Percentiles rank a stretch among this genome's conserved stretches.
These are phyloP conservation scores for Penicillium arizonense DNA, from an alignment of 495 filamentous ascomycete genomes.

Conservation along the genomic window DNA sequence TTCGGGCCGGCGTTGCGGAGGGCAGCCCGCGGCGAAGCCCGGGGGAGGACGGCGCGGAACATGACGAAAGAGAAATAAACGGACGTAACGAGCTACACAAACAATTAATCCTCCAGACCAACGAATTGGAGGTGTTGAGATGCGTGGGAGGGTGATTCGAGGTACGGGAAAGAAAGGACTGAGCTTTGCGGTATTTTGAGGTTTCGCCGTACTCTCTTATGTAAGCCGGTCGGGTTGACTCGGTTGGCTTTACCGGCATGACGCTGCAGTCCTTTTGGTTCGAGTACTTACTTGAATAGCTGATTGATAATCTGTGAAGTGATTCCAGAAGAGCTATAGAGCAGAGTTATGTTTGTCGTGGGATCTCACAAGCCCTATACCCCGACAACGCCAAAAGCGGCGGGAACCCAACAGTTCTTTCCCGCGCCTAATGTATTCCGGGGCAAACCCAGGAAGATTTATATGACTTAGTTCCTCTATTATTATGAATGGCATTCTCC, in stretches of 20 bases:
- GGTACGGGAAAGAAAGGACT: constrained; percentile 33
- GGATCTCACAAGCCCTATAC: too few relatives aligned
- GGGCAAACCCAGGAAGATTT: too few relatives aligned
- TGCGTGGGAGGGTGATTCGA: constrained; percentile 20
- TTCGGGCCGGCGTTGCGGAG: constrained; percentile 47
- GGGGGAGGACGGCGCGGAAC: constrained; percentile 71
- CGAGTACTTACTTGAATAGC: too few relatives aligned
- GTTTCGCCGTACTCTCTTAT: constrained; percentile 18
- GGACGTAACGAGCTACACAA: constrained; percentile 21
- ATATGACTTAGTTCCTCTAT: too few relatives aligned
- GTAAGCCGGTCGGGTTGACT: constrained; percentile 27
- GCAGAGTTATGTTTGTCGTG: neutral
- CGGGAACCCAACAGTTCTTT: too few relatives aligned
- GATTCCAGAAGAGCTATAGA: too few relatives aligned
- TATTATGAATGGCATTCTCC: too few relatives aligned
- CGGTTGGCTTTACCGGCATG: constrained; percentile 10
- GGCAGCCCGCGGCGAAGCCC: constrained; percentile 63
- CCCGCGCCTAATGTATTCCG: too few relatives aligned
- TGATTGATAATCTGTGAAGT: too few relatives aligned
- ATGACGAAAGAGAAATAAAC: constrained; percentile 48
- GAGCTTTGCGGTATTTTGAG: constrained; percentile 30
- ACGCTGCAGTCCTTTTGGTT: too few relatives aligned
- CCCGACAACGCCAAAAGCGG: too few relatives aligned
- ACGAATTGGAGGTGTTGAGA: constrained; percentile 26
- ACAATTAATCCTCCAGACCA: constrained; percentile 29